Base-by-base conservation (phyloP, 129 eudicot genomes). In the Cynara cardunculus region DNA sequence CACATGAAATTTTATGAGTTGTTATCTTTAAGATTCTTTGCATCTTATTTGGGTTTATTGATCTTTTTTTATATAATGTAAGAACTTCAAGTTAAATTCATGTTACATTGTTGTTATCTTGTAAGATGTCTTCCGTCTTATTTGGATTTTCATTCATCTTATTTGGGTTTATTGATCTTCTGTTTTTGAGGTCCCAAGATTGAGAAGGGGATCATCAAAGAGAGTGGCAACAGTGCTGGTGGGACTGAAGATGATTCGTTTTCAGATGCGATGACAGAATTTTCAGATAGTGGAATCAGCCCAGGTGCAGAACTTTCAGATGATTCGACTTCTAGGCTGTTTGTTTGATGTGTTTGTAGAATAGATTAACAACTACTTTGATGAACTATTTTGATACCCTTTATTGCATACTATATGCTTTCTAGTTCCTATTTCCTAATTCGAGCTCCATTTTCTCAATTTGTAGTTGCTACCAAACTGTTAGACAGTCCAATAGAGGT, bases 221-320 rank as follows among this genome's bases (percentile, higher is more conserved):
- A 80, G 84, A 74, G 80, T 75, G 80, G 83, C 75, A 87, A 73
- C 69, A 39, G 88, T 66, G 78, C 84, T 39, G 83, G 83, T 79
- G 91, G 85, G 76, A 77, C 96, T 14, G 97, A 86, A 85, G 98
- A 94, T 75, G 98, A 89, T 26, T 72, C 85, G 61, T 94, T 85
- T 81, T 80, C 97, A 32, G 97, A 94, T 82, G 97, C 92, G 44
- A 88, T 61, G 31, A 85, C 92, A 10, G 98, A 91, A 14, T 91
- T 93, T 88, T 77, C 86, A 0, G 96, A 93, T 61, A 72, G 85
- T 74, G 86, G 86, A 28, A 7, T 80, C 72, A 89, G 89, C 79
- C 87, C 91, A 7, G 77, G 69, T 25, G 75, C 76, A 68, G 59
- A 76, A 27, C 4, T 18, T 53, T 18, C 32, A 75, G 27, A 7